phyloP scores from a whole-genome alignment of 441 rosid genomes.

The Pelargonium cotyledonis region DNA sequence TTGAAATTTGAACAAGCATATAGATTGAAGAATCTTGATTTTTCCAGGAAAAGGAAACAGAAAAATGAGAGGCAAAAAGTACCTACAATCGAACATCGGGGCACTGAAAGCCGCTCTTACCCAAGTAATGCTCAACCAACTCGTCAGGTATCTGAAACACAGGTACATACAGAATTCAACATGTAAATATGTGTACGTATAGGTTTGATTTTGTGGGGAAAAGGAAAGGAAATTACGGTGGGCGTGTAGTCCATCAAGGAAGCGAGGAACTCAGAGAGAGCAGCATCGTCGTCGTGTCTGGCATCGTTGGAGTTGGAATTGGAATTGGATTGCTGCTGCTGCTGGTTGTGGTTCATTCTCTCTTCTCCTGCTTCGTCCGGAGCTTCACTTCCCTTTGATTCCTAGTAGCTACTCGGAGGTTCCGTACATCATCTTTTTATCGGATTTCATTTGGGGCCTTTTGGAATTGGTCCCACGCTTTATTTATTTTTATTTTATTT shows the following conservation, averaged over 20 bases:
- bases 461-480: no score
- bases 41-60: background rate
- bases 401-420: no score
- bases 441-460: no score
- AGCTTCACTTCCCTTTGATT: background rate
- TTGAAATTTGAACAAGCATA: no score
- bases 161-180: background rate
- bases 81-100: slow-evolving; percentile 94
- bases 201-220: background rate
- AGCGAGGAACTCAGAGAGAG: slow-evolving; percentile 66
- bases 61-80: slow-evolving; percentile 14
- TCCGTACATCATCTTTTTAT: no score
- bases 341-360: slow-evolving; percentile 42
- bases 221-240: slow-evolving; percentile 34
- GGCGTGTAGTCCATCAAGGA: slow-evolving; percentile 86
- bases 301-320: slow-evolving; percentile 33
- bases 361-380: background rate
- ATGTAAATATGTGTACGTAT: background rate
- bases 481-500: no score
- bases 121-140: slow-evolving; percentile 84
- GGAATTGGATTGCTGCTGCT: slow-evolving; percentile 12
- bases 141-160: slow-evolving; percentile 74
- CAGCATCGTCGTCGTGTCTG: slow-evolving; percentile 79
- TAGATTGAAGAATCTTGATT: background rate
- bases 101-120: slow-evolving; percentile 88